phyloP scores from a whole-genome alignment of 352 stramenopile species.

The Globisporangium solare region DNA sequence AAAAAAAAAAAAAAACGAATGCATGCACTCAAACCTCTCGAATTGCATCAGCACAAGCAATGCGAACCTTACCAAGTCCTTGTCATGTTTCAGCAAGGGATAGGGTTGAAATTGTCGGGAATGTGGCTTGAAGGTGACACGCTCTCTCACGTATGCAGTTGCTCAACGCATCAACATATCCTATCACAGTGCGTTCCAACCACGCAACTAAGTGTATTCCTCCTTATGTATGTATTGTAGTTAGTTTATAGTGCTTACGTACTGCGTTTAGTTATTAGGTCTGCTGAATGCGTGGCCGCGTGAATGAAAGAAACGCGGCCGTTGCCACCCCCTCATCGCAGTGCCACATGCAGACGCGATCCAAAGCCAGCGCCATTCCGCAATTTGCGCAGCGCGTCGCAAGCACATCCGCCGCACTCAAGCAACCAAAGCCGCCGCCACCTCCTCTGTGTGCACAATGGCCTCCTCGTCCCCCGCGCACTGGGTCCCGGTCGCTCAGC shows the following conservation, averaged over 20 bases:
- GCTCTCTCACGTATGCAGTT: not conserved
- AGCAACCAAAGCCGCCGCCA: no score
- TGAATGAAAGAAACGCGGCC: not conserved
- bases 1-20: no score
- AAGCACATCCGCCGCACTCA: not conserved
- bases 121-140: not conserved
- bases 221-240: not conserved
- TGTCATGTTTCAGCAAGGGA: not conserved
- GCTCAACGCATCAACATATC: no score
- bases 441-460: not conserved
- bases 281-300: not conserved
- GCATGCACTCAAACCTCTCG: not conserved
- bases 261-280: not conserved
- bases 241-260: not conserved
- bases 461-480: slow-evolving; percentile 23
- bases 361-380: not conserved
- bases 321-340: not conserved
- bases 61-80: not conserved
- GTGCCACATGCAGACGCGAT: not conserved
- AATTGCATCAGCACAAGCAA: not conserved
- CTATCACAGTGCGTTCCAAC: no score
- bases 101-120: not conserved
- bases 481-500: slow-evolving; percentile 49
- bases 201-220: no score
- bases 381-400: not conserved